Evolutionary conservation across 805 yeast genomes (phyloP).

Genomic region (Brettanomyces sp.): DNA sequence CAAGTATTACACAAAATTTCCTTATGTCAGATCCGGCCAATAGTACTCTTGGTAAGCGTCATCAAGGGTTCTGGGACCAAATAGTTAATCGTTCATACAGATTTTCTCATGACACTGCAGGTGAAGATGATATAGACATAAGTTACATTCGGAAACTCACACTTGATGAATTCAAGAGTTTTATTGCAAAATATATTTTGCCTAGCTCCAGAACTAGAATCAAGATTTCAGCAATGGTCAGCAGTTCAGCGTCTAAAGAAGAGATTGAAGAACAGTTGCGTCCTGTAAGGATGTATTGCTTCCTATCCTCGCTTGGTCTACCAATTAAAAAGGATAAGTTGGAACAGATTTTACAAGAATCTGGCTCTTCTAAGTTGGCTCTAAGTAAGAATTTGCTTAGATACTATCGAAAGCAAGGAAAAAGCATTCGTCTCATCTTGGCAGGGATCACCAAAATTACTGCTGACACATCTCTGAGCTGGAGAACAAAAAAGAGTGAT

Average conservation of each 20-base stretch:
- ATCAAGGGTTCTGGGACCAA: slow-evolving; percentile 40
- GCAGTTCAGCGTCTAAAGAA: slow-evolving; percentile 26
- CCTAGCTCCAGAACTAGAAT: slow-evolving; percentile 28
- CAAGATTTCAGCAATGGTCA: slow-evolving; percentile 33
- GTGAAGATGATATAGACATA: slow-evolving; percentile 26
- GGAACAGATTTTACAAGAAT: slow-evolving; percentile 26
- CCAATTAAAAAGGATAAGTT: slow-evolving; percentile 33
- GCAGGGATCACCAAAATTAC: slow-evolving; percentile 13
- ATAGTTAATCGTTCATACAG: slow-evolving; percentile 34
- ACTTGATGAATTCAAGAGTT: slow-evolving; percentile 24
- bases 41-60: slow-evolving; percentile 24
- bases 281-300: slow-evolving; percentile 32
- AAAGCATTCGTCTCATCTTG: slow-evolving; percentile 14
- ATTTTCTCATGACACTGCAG: slow-evolving; percentile 25
- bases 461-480: slow-evolving; percentile 6
- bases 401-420: slow-evolving; percentile 34
- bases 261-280: slow-evolving; percentile 28
- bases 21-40: slow-evolving; percentile 7
- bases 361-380: slow-evolving; percentile 28
- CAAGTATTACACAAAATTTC: slow-evolving; percentile 19
- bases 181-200: slow-evolving; percentile 28
- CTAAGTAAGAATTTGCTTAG: slow-evolving; percentile 33
- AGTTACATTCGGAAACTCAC: slow-evolving; percentile 24
- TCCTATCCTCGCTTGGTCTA: slow-evolving; percentile 38
- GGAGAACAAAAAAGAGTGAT: background rate